Conservation (phyloP, 441 rosid species). For the Adansonia madagascariensis region DNA sequence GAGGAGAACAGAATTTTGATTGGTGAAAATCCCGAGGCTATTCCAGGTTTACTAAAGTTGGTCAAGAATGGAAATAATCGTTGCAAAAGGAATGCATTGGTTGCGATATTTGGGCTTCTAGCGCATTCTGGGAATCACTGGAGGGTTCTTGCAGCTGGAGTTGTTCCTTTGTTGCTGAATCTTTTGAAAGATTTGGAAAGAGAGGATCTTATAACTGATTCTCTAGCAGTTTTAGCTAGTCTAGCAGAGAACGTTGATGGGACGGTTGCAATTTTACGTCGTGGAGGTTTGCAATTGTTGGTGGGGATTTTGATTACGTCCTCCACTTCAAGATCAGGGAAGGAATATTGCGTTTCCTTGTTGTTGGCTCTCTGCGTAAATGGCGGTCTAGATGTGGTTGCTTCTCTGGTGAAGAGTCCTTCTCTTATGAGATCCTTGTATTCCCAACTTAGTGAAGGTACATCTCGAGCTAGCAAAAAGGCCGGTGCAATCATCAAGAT, state of each 20-base stretch:
- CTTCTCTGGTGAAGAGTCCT: constrained; percentile 49
- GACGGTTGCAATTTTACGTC: constrained; percentile 46
- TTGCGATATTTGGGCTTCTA: constrained; percentile 66
- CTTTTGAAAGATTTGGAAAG: constrained; percentile 42
- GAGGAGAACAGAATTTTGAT: constrained; percentile 64
- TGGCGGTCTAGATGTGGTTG: constrained; percentile 65
- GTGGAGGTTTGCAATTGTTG: constrained; percentile 48
- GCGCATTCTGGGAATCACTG: constrained; percentile 53
- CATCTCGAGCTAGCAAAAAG: constrained; percentile 67
- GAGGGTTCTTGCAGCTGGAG: constrained; percentile 57
- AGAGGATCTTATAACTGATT: constrained; percentile 57
- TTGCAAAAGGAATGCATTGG: constrained; percentile 69
- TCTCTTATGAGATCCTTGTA: constrained; percentile 70
- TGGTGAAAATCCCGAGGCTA: constrained; percentile 61
- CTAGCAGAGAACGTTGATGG: constrained; percentile 70
- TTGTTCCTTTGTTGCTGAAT: constrained; percentile 55
- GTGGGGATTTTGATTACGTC: constrained; percentile 46
- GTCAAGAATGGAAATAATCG: constrained; percentile 46
- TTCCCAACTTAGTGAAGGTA: constrained; percentile 65
- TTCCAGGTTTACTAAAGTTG: constrained; percentile 55
- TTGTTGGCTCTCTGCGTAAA: constrained; percentile 65
- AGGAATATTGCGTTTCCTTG: constrained; percentile 64
- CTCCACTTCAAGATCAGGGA: constrained; percentile 51
- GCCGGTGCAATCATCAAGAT: constrained; percentile 64
- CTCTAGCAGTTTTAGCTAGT: constrained; percentile 66